Base-by-base conservation (phyloP, 192 early-diverging fungal genomes). In the Ramicandelaber brevisporus region DNA sequence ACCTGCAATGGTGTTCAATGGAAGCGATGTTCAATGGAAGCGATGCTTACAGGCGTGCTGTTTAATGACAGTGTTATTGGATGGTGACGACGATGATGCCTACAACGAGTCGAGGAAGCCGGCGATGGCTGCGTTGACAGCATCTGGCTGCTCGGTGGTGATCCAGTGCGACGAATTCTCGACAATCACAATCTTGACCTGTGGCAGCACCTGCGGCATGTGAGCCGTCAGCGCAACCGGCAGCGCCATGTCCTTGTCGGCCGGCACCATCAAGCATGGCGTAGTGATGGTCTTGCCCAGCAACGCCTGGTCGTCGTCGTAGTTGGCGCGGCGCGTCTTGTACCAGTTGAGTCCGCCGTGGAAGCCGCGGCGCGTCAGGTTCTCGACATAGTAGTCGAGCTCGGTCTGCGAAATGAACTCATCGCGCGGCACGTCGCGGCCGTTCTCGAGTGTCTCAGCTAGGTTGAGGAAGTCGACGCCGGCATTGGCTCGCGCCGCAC, bases 271-370 rank as follows among this genome's bases (percentile, higher is more conserved):
- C n/a, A 27, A 4, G 26, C 26, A 27, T 4, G 26, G 26, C 26
- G 4, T 4, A 14, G n/a, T 4, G 26, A 27, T 27, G 11, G 4
- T 27, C n/a, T 4, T n/a, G n/a, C 18, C 5, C 20, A 14, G 3
- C 5, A 28, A 15, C 25, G 5, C 35, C 15, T 24, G 17, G 13
- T 53, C 49, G 26, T 58, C 43, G 11, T 49, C 34, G 12, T 21
- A 53, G 27, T 53, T 53, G 11, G 39, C 5, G 11, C 14, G 18
- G 13, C 48, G 32, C 18, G 48, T 52, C 17, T 41, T 24, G 41
- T 71, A 71, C 27, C 47, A 68, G 46, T 74, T 68, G 25, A 63
- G 38, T 6, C 41, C 42, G 2, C 68, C 65, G 28, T 67, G 58
- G 20, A 63, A 50, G 5, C 61, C 53, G 10, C 27, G 31, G 5